Conservation (phyloP, 768 basidiomycete genomes). For the Lyophyllum atratum region DNA sequence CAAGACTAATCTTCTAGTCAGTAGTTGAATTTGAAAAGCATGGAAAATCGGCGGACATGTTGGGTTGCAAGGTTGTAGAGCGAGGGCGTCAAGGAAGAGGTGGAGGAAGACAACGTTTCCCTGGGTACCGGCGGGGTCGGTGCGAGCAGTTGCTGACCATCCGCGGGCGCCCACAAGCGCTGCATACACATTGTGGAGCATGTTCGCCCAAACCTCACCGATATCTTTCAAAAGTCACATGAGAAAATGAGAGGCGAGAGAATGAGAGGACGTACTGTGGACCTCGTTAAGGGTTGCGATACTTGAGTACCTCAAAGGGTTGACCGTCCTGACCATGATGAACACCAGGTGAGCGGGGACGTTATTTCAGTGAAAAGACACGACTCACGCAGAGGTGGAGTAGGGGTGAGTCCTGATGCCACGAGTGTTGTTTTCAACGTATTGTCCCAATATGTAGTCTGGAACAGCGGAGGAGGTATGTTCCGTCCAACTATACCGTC, state of each 20-base stretch:
- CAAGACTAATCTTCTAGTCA: slow-evolving; percentile 37
- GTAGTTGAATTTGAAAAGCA: too few species aligned
- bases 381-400: slow-evolving; percentile 46
- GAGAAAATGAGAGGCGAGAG: not conserved
- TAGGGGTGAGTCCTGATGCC: slow-evolving; percentile 63
- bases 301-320: slow-evolving; percentile 45
- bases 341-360: not conserved
- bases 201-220: slow-evolving; percentile 55
- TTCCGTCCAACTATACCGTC: slow-evolving; percentile 39
- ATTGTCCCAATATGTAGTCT: slow-evolving; percentile 48
- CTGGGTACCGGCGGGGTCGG: slow-evolving; percentile 35
- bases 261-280: slow-evolving; percentile 35
- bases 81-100: slow-evolving; percentile 47
- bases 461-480: slow-evolving; percentile 40
- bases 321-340: slow-evolving; percentile 29
- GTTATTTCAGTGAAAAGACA: not conserved
- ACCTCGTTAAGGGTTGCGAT: slow-evolving; percentile 42
- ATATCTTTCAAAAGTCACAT: slow-evolving; percentile 30
- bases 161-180: slow-evolving; percentile 33
- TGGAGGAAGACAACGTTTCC: slow-evolving; percentile 51
- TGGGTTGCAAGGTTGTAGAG: slow-evolving; percentile 50
- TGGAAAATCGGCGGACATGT: slow-evolving; percentile 35
- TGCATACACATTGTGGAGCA: slow-evolving; percentile 43
- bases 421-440: slow-evolving; percentile 48
- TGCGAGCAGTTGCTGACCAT: slow-evolving; percentile 36